Conservation (phyloP, 257 asterid species). For the Solanum rostratum region DNA sequence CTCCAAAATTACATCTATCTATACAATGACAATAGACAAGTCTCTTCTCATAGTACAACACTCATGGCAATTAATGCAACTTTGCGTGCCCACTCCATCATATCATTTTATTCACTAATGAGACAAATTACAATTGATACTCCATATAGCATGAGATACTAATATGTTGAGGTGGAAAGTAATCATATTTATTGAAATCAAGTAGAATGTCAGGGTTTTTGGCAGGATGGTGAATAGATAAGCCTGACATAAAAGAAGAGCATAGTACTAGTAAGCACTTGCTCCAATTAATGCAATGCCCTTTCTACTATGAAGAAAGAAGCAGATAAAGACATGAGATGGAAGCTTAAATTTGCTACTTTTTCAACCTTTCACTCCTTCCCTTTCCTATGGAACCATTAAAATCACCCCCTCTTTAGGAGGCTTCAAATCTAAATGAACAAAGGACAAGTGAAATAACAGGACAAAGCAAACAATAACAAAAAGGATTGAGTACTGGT, state of each 20-base stretch:
- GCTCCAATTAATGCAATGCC: background rate
- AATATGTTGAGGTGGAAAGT: background rate
- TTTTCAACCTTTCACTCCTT: background rate
- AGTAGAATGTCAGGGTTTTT: constrained; percentile 26
- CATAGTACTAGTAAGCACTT: background rate
- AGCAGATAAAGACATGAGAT: constrained; percentile 28
- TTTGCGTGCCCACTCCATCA: background rate
- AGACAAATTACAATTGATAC: background rate
- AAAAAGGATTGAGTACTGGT: background rate
- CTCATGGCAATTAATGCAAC: background rate
- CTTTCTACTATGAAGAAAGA: constrained; percentile 11
- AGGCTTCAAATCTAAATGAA: background rate
- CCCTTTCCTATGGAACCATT: background rate
- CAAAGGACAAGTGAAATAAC: background rate
- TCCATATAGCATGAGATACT: background rate
- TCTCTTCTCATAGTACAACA: background rate
- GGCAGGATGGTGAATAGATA: constrained; percentile 28
- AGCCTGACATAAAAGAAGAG: constrained; percentile 27
- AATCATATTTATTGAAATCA: constrained; percentile 8
- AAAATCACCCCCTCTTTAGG: background rate
- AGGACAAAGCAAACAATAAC: constrained; percentile 19
- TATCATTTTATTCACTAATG: background rate
- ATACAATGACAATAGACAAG: background rate
- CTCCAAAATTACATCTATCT: background rate
- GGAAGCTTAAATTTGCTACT: constrained; percentile 25